Evolutionary conservation across 2,329 filamentous ascomycete species (phyloP).

Genomic region (Neofusicoccum parvum): DNA sequence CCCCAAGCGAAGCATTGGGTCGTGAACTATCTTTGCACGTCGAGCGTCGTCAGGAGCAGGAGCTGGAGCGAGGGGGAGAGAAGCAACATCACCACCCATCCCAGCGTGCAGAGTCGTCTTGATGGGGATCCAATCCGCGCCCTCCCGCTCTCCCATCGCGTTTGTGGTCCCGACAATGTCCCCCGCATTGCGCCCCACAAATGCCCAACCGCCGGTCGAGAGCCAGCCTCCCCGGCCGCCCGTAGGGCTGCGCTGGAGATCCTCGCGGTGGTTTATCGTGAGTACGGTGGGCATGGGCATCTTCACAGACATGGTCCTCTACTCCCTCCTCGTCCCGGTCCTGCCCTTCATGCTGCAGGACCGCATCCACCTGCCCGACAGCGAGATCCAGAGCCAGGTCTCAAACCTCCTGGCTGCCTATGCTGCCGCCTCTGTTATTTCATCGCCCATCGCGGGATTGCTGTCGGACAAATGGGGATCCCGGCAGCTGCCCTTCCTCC

Average conservation of each 20-base stretch:
- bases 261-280: constrained; percentile 61
- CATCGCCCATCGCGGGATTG: constrained; percentile 55
- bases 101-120: background rate
- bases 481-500: constrained; percentile 60
- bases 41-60: background rate
- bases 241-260: constrained; percentile 54
- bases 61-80: background rate
- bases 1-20: constrained; percentile 15
- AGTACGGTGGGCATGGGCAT: constrained; percentile 58
- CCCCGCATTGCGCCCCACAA: constrained; percentile 17
- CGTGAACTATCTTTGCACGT: constrained; percentile 11
- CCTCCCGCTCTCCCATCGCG: constrained; percentile 10
- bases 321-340: constrained; percentile 61
- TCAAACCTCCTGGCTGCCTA: constrained; percentile 58
- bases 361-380: constrained; percentile 51
- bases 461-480: constrained; percentile 56
- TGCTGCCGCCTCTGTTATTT: constrained; percentile 56
- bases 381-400: constrained; percentile 55
- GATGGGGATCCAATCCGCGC: constrained; percentile 20
- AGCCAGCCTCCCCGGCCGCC: constrained; percentile 10
- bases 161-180: constrained; percentile 20
- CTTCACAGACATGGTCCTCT: constrained; percentile 63
- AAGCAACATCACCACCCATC: background rate
- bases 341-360: constrained; percentile 60
- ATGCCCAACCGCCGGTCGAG: background rate